Evolutionary conservation across 2,329 filamentous ascomycete species (phyloP).

Genomic region (Claviceps sorghi): DNA sequence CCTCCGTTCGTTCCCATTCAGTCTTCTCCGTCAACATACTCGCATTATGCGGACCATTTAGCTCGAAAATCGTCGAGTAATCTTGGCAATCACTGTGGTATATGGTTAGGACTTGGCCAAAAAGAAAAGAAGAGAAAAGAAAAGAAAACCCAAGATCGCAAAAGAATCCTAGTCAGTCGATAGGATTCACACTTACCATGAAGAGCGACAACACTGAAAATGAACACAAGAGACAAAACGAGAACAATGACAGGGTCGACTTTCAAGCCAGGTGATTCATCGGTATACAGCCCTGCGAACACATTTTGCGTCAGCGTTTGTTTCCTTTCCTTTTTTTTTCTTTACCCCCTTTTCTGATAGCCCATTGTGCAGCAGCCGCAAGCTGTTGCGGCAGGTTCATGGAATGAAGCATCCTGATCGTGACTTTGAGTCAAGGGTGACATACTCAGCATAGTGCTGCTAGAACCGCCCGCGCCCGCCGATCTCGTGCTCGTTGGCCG

Average conservation of each 20-base stretch:
- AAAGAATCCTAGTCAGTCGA: too few relatives aligned
- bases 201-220: slow-evolving; percentile 94
- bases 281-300: slow-evolving; percentile 72
- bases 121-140: too few relatives aligned
- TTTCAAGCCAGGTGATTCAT: slow-evolving; percentile 93
- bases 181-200: slow-evolving; percentile 35
- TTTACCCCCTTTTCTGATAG: neutral
- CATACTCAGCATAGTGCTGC: slow-evolving; percentile 95
- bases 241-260: slow-evolving; percentile 96
- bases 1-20: neutral
- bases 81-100: slow-evolving; percentile 72
- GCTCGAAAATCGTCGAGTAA: slow-evolving; percentile 74
- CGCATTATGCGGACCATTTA: slow-evolving; percentile 19
- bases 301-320: slow-evolving; percentile 8
- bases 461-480: slow-evolving; percentile 88
- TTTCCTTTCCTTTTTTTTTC: neutral
- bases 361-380: neutral
- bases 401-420: too few relatives aligned
- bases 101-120: neutral
- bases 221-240: slow-evolving; percentile 92
- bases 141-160: too few relatives aligned
- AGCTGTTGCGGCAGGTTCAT: neutral
- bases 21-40: neutral
- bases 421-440: slow-evolving; percentile 29
- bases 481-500: slow-evolving; percentile 83